Evolutionary conservation across 352 stramenopile species (phyloP).

Genomic region (Globisporangium recalcitrans): DNA sequence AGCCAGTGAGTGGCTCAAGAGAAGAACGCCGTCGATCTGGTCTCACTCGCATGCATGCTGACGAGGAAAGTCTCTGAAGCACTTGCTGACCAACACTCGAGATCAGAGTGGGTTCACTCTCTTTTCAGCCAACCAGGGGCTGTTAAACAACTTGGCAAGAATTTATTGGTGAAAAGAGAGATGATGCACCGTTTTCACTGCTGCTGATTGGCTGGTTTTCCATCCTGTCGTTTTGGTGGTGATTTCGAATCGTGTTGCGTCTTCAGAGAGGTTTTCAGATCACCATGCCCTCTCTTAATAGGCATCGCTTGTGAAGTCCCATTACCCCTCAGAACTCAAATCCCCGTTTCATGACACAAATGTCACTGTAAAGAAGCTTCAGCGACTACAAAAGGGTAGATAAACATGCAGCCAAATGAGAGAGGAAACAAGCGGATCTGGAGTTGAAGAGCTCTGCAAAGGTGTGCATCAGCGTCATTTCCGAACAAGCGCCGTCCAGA

Average conservation of each 20-base stretch:
- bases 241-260: not conserved
- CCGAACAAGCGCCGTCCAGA: not conserved
- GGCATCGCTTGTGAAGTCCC: no score
- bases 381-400: not conserved
- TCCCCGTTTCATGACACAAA: no score
- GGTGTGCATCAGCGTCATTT: not conserved
- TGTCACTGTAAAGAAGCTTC: not conserved
- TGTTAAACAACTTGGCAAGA: not conserved
- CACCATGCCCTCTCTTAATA: not conserved
- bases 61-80: constrained; percentile 1
- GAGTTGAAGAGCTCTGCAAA: constrained; percentile 2
- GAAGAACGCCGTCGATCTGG: constrained; percentile 5
- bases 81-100: not conserved
- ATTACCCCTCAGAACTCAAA: no score
- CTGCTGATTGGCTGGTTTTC: not conserved
- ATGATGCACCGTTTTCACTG: not conserved
- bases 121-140: not conserved
- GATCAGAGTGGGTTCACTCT: not conserved
- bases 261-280: not conserved
- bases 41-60: not conserved
- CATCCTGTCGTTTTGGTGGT: not conserved
- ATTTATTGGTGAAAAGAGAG: not conserved
- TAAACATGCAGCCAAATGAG: not conserved
- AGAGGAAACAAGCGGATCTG: not conserved
- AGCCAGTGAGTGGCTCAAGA: not conserved